Conservation (phyloP, 1,139 yeast genomes). For the Kurtzmaniella natalensis region DNA sequence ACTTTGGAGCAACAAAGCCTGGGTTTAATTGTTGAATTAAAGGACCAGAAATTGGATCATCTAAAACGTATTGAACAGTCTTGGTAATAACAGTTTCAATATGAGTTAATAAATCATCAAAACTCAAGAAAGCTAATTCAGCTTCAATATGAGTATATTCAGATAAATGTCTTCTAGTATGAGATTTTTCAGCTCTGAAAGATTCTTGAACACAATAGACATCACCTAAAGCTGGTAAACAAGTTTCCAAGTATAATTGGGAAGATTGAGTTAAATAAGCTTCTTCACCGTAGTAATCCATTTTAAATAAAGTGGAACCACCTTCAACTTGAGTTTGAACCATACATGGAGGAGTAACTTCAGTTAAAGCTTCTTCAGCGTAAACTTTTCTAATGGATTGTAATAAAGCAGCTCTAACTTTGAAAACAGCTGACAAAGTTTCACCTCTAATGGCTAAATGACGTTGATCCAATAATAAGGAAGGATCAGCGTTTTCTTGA, state of each 20-base stretch:
- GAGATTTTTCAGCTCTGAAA: conserved; percentile 98
- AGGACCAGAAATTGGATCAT: conserved; percentile 90
- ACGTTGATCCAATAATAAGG: conserved; percentile 87
- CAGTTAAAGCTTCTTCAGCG: conserved; percentile 70
- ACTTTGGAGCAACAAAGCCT: conserved; percentile 69
- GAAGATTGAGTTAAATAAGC: conserved; percentile 97
- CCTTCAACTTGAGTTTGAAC: conserved; percentile 99
- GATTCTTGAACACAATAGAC: conserved; percentile 98
- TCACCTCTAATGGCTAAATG: conserved; percentile 96
- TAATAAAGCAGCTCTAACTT: conserved; percentile 82
- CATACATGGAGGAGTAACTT: conserved; percentile 99
- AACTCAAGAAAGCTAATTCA: conserved; percentile 81
- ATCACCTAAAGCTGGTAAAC: conserved; percentile 94
- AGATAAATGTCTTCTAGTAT: conserved; percentile 95
- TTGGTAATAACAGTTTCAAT: conserved; percentile 74
- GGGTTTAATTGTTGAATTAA: conserved; percentile 91
- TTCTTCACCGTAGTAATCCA: conserved; percentile 95
- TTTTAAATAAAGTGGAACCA: conserved; percentile 90
- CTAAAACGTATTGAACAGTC: conserved; percentile 69
- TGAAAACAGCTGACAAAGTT: conserved; percentile 88
- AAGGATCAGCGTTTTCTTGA: conserved; percentile 91
- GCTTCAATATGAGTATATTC: conserved; percentile 98
- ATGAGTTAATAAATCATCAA: conserved; percentile 82
- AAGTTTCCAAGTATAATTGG: conserved; percentile 93
- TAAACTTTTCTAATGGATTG: conserved; percentile 72